A percentile compares a stretch with the other conserved stretches of the same genome.
These are phyloP conservation scores for Penicillium turbatum DNA, from an alignment of 495 filamentous ascomycete genomes.

Conservation along the genomic window DNA sequence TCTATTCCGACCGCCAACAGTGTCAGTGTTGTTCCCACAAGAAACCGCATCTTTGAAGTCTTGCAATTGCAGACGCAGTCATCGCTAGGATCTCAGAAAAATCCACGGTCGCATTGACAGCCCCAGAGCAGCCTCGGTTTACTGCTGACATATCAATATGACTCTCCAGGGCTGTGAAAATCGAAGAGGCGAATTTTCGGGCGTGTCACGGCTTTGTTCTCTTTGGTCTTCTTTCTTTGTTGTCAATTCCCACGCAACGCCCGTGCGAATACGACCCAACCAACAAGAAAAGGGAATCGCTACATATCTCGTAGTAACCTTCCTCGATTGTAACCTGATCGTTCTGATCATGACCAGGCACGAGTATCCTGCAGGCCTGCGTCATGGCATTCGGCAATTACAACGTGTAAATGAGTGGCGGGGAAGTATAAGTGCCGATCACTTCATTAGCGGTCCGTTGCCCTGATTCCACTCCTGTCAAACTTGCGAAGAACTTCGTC, in stretches of 20 bases:
- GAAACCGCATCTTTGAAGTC: slow-evolving; percentile 1
- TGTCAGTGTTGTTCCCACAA: not conserved
- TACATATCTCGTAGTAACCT: not conserved
- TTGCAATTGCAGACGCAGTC: not conserved
- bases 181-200: not conserved
- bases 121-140: not conserved
- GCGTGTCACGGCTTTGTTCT: not conserved
- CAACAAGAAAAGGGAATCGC: not conserved
- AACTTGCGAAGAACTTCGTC: too few relatives aligned
- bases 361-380: not conserved
- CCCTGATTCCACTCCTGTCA: too few relatives aligned
- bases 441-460: too few relatives aligned
- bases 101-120: not conserved
- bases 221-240: not conserved
- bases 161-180: not conserved
- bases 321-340: not conserved
- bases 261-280: not conserved
- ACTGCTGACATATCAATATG: not conserved
- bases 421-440: not conserved
- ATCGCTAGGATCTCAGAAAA: not conserved
- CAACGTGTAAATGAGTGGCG: not conserved
- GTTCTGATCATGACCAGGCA: not conserved
- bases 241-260: not conserved
- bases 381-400: not conserved
- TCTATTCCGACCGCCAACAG: slow-evolving; percentile 15